phyloP scores from a whole-genome alignment of 2,329 filamentous ascomycete genomes.

The Diaporthe capsici region DNA sequence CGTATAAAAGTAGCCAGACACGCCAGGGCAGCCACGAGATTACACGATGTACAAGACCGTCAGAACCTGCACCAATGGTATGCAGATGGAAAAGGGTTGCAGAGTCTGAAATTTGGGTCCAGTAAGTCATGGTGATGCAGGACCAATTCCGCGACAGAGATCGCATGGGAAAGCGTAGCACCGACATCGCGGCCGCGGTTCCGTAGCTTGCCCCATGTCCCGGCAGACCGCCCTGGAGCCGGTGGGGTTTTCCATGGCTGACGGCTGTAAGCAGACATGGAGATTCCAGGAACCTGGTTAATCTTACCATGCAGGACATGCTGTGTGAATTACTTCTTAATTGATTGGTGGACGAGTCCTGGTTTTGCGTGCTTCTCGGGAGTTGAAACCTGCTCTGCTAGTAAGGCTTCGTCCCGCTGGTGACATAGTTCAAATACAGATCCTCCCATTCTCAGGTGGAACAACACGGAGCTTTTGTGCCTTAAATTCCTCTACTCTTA shows the following conservation, averaged over 20 bases:
- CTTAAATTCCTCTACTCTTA: not conserved
- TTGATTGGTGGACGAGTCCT: too few relatives aligned
- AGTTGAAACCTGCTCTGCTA: too few relatives aligned
- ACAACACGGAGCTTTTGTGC: too few relatives aligned
- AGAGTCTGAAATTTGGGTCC: not conserved
- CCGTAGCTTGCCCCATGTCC: not conserved
- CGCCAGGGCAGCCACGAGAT: not conserved
- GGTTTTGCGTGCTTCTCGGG: too few relatives aligned
- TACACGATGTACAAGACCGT: too few relatives aligned
- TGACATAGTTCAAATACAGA: too few relatives aligned
- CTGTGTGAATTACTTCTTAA: too few relatives aligned
- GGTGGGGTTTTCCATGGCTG: not conserved
- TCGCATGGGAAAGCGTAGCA: not conserved
- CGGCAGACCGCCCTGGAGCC: not conserved
- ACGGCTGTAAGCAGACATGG: too few relatives aligned
- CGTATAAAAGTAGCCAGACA: not conserved
- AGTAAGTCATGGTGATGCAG: not conserved
- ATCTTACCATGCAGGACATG: too few relatives aligned
- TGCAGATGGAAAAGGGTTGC: not conserved
- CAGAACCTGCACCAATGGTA: not conserved
- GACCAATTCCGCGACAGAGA: not conserved
- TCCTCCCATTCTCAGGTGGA: rapidly evolving
- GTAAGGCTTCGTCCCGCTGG: too few relatives aligned
- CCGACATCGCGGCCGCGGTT: not conserved
- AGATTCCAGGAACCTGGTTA: too few relatives aligned